A percentile compares a stretch with the other conserved stretches of the same genome.
Evolutionary conservation across 2,329 filamentous ascomycete species (phyloP).

Genomic region (Dothideomycetes sp.): DNA sequence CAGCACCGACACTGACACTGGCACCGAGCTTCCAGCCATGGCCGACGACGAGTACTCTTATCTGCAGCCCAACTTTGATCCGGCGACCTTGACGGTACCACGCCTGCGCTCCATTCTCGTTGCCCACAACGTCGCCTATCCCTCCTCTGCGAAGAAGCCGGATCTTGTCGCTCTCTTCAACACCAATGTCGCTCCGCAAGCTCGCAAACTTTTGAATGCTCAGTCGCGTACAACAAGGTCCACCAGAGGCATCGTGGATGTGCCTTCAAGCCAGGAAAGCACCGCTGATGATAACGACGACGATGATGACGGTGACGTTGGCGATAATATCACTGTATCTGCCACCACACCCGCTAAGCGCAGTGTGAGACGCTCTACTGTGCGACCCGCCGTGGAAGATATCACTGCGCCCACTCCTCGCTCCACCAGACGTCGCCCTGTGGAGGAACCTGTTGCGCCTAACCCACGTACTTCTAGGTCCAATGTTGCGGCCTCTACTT

Average conservation of each 20-base stretch:
- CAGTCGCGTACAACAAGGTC: constrained; percentile 75
- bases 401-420: constrained; percentile 28
- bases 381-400: constrained; percentile 38
- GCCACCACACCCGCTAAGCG: constrained; percentile 26
- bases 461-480: too few relatives aligned
- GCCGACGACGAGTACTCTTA: constrained; percentile 60
- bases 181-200: constrained; percentile 67
- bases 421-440: constrained; percentile 19
- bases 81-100: constrained; percentile 73
- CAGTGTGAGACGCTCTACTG: constrained; percentile 20
- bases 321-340: constrained; percentile 46
- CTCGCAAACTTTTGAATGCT: constrained; percentile 64
- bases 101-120: constrained; percentile 85
- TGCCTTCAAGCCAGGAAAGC: constrained; percentile 56
- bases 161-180: constrained; percentile 80
- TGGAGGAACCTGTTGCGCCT: too few relatives aligned
- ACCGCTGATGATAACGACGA: constrained; percentile 46
- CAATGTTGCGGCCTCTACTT: constrained; percentile 20
- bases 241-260: constrained; percentile 70
- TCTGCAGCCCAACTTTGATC: constrained; percentile 78
- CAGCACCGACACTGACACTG: too few relatives aligned
- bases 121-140: constrained; percentile 75
- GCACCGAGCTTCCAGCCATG: constrained; percentile 7
- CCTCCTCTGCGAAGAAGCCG: constrained; percentile 82
- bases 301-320: constrained; percentile 46